Percentiles rank a stretch among this genome's conserved stretches.
phyloP scores from a whole-genome alignment of 768 basidiomycete genomes.

The Hypsizygus marmoreus region DNA sequence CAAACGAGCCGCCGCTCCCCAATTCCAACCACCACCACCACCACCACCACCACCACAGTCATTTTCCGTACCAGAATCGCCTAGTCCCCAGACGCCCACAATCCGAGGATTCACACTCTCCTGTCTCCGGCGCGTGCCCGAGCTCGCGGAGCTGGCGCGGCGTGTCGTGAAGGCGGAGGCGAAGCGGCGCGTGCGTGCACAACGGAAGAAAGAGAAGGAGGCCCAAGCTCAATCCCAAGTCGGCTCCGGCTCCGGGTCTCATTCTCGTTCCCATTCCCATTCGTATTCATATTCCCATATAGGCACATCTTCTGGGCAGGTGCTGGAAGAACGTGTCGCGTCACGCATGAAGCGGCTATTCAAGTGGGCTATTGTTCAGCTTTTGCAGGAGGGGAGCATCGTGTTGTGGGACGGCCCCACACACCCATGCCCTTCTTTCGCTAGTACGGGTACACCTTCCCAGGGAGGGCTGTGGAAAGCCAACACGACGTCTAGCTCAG shows the following conservation, averaged over 20 bases:
- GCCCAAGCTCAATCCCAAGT: no score
- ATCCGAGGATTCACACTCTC: constrained; percentile 67
- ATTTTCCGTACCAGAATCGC: not conserved
- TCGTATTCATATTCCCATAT: constrained; percentile 1
- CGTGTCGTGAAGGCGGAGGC: constrained; percentile 65
- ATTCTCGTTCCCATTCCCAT: constrained; percentile 4
- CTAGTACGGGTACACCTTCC: no score
- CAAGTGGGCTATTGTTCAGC: constrained; percentile 59
- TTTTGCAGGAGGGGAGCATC: constrained; percentile 73
- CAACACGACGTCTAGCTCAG: constrained; percentile 27
- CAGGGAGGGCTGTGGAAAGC: constrained; percentile 51
- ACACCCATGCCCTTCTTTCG: constrained; percentile 38
- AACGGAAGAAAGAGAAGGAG: constrained; percentile 43
- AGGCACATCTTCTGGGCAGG: not conserved
- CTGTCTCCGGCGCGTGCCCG: constrained; percentile 76
- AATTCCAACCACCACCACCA: not conserved
- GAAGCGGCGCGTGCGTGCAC: constrained; percentile 53
- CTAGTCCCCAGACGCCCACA: not conserved
- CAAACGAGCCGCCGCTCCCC: no score
- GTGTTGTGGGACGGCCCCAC: constrained; percentile 72
- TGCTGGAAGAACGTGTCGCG: constrained; percentile 26
- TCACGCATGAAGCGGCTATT: constrained; percentile 71
- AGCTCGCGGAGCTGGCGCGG: constrained; percentile 62
- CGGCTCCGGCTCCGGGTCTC: not conserved
- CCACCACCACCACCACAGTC: constrained; percentile 1